Base-by-base conservation (phyloP, 345 rosid species). In the Anastatica hierochuntica region DNA sequence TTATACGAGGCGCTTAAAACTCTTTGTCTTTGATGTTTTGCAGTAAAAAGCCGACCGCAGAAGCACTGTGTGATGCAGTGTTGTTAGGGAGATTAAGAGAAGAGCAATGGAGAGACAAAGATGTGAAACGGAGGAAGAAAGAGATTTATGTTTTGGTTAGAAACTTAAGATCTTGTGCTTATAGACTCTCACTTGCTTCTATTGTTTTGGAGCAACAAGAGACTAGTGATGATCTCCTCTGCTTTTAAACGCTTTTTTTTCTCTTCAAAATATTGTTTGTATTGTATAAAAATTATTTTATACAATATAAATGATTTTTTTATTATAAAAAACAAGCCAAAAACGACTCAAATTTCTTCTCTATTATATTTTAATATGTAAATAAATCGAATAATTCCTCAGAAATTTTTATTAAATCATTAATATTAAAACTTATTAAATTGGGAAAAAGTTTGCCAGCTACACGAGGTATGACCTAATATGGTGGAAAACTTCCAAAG, bases 101-200 rank as follows among this genome's bases (percentile, higher is more conserved):
- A 46, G 76, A 82, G 71, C 96, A 87, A 54, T 80, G 96, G 96
- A 76, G 68, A 11, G 64, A 61, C 19, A 69, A 68, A 62, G 63
- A 79, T 10, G 68, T 52, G 58, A 73, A 76, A 29, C 48, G 62
- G 39, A 71, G 77, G 70, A 79, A 73, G 70, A 80, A 75, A 58
- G 92, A 87, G 63, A 74, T 80, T 23, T 79, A 74, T 67, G 85
- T 90, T 21, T 77, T 87, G 37, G 92, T 80, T 7, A 74, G 92
- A 66, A 90, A 82, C 71, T 39, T 82, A 54, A 82, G 95, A 71
- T 87, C 98, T 37, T 74, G 85, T 12, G 84, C 95, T 2, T 87
- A 72, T 53, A 75, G 98, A 66, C 89, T 87, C 8, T 95, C 81
- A 21, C 82, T 79, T 36, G 98, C 89, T 57, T 62, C 84, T 14